Conservation (phyloP, 2,329 filamentous ascomycete species). For the Aureobasidium melanogenum region DNA sequence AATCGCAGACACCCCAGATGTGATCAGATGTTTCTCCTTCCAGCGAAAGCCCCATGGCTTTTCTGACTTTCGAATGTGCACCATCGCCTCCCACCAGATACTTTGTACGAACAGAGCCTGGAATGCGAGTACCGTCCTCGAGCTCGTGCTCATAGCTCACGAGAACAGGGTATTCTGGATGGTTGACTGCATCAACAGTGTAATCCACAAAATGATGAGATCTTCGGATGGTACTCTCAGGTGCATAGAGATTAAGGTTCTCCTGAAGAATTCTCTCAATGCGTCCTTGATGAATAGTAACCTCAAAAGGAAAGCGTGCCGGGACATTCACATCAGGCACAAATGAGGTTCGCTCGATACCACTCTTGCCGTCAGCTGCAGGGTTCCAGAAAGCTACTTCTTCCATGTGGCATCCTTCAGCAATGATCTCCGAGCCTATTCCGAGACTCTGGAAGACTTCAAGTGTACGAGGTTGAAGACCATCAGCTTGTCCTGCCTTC, state of each 20-base stretch:
- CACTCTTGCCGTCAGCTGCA: constrained; percentile 43
- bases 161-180: constrained; percentile 1
- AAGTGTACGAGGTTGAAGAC: constrained; percentile 56
- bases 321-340: constrained; percentile 10
- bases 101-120: constrained; percentile 11
- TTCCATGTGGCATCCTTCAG: constrained; percentile 60
- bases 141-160: not conserved
- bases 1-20: constrained; percentile 25
- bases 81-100: constrained; percentile 19
- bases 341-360: constrained; percentile 7
- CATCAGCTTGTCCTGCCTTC: constrained; percentile 39
- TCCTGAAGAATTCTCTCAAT: constrained; percentile 48
- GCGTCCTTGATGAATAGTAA: constrained; percentile 59
- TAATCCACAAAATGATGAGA: constrained; percentile 4
- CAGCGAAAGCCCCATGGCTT: constrained; percentile 19
- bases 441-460: constrained; percentile 69
- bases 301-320: constrained; percentile 27
- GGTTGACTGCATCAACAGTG: not conserved
- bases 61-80: constrained; percentile 16
- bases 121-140: constrained; percentile 13
- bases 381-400: constrained; percentile 57
- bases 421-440: constrained; percentile 54
- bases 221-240: constrained; percentile 1
- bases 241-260: constrained; percentile 15
- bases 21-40: constrained; percentile 22